A percentile compares a stretch with the other conserved stretches of the same genome.
These are phyloP conservation scores for Rhytidhysteron rufulum DNA, from an alignment of 2,329 filamentous ascomycete genomes.

Conservation along the genomic window DNA sequence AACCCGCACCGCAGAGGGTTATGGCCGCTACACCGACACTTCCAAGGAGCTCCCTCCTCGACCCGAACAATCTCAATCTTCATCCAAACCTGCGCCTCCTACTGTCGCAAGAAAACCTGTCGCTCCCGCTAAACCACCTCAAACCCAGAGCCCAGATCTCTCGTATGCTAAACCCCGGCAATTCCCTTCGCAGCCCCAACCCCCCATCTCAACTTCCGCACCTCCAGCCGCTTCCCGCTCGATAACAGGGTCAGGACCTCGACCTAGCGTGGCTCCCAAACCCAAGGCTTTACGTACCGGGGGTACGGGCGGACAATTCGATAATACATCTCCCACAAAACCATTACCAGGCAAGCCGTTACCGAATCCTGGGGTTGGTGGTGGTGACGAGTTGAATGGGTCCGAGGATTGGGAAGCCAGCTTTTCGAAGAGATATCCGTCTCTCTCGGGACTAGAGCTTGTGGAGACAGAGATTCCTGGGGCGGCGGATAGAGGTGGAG, in stretches of 20 bases:
- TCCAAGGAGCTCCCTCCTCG: conserved; percentile 26
- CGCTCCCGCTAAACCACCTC: conserved; percentile 13
- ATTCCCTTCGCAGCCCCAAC: conserved; percentile 5
- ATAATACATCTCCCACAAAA: conserved; percentile 21
- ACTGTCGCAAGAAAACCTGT: conserved; percentile 48
- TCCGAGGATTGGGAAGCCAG: conserved; percentile 66
- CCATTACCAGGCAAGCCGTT: conserved; percentile 13
- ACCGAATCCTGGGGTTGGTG: conserved; percentile 4
- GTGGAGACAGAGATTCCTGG: conserved; percentile 62
- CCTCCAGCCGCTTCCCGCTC: conserved; percentile 28
- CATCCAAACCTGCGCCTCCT: conserved; percentile 20
- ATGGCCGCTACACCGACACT: conserved; percentile 73
- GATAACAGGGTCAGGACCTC: conserved; percentile 28
- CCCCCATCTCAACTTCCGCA: conserved; percentile 23
- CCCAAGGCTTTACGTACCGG: conserved; percentile 56
- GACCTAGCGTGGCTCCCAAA: conserved; percentile 57
- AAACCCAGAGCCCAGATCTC: conserved; percentile 15
- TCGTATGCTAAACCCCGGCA: conserved; percentile 24
- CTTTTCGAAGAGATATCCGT: conserved; percentile 85
- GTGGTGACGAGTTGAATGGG: not conserved
- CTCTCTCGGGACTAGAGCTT: conserved; percentile 79
- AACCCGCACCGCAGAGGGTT: conserved; percentile 78
- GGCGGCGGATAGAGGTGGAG: conserved; percentile 1
- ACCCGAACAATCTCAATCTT: conserved; percentile 10
- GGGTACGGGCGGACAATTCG: conserved; percentile 40